Conservation (phyloP, 805 yeast genomes). For the Starmerella stigmatis region DNA sequence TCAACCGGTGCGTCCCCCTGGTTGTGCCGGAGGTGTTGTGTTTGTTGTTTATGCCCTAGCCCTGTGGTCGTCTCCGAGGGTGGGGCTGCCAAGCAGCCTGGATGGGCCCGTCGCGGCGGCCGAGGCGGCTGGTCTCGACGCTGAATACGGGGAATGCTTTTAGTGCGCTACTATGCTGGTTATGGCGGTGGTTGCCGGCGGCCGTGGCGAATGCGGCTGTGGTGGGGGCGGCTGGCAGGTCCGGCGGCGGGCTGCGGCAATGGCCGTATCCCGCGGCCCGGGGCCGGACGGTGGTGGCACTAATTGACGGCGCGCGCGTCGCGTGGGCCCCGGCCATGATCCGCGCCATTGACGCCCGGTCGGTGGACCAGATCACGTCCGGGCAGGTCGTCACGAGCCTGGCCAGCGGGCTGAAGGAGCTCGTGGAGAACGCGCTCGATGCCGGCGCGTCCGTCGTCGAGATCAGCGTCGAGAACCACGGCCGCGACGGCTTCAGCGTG, state of each 20-base stretch:
- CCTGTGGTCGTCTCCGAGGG: not conserved
- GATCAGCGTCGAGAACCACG: slow-evolving; percentile 57
- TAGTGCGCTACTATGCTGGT: too few relatives aligned
- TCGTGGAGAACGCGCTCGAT: slow-evolving; percentile 79
- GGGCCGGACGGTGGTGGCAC: not conserved
- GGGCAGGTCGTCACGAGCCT: slow-evolving; percentile 87
- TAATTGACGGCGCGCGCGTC: not conserved
- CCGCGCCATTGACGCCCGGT: slow-evolving; percentile 38
- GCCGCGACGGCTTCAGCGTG: slow-evolving; percentile 60
- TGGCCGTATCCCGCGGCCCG: too few relatives aligned
- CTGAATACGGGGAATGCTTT: too few relatives aligned
- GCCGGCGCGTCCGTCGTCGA: slow-evolving; percentile 63
- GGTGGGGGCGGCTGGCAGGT: too few relatives aligned
- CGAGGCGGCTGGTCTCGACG: too few relatives aligned
- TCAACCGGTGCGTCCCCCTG: not conserved
- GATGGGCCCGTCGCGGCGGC: too few relatives aligned
- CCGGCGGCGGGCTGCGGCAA: too few relatives aligned
- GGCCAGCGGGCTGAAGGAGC: slow-evolving; percentile 67
- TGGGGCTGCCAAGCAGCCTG: too few relatives aligned
- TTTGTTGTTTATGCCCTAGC: not conserved
- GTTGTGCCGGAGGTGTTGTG: too few relatives aligned
- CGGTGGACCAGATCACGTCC: slow-evolving; percentile 70
- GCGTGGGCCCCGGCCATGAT: slow-evolving; percentile 23
- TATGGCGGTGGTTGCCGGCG: too few relatives aligned
- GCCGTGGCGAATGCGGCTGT: too few relatives aligned